These are phyloP conservation scores for Penicillium lividum DNA, from an alignment of 495 filamentous ascomycete species.

Conservation along the genomic window DNA sequence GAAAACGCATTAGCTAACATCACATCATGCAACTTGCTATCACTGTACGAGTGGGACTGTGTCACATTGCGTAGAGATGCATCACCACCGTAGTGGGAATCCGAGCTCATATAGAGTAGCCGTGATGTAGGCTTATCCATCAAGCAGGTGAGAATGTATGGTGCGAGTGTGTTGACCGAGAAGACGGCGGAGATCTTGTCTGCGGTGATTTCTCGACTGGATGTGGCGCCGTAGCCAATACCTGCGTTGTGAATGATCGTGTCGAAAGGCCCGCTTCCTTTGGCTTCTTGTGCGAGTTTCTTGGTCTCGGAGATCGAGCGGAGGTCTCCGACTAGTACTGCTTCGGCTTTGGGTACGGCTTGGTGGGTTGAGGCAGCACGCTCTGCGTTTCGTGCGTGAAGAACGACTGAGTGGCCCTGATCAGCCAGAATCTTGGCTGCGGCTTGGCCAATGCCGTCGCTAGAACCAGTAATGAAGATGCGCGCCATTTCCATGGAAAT, in stretches of 20 bases:
- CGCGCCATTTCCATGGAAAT: constrained; percentile 42
- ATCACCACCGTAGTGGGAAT: constrained; percentile 51
- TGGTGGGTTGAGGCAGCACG: constrained; percentile 46
- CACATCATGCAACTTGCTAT: constrained; percentile 56
- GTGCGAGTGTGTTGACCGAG: constrained; percentile 58
- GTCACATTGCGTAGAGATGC: constrained; percentile 41
- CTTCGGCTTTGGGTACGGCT: constrained; percentile 50
- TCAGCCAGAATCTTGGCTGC: constrained; percentile 51
- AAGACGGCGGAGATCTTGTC: constrained; percentile 55
- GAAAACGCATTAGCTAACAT: constrained; percentile 58
- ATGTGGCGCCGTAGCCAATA: constrained; percentile 39
- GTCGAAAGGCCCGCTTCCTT: constrained; percentile 49
- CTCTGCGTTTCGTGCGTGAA: constrained; percentile 56
- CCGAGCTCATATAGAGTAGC: constrained; percentile 54
- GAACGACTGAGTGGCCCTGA: constrained; percentile 54
- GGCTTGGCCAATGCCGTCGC: constrained; percentile 48
- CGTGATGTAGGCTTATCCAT: constrained; percentile 50
- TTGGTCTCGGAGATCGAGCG: constrained; percentile 55
- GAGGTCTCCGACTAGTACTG: constrained; percentile 53
- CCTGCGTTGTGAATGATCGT: constrained; percentile 62
- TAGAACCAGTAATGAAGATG: constrained; percentile 59
- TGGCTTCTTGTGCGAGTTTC: constrained; percentile 50
- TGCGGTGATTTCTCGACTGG: constrained; percentile 33
- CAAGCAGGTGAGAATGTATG: constrained; percentile 57
- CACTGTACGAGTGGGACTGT: constrained; percentile 41